Base-by-base conservation (phyloP, 2,329 filamentous ascomycete species). In the Pleurostoma richardsiae region DNA sequence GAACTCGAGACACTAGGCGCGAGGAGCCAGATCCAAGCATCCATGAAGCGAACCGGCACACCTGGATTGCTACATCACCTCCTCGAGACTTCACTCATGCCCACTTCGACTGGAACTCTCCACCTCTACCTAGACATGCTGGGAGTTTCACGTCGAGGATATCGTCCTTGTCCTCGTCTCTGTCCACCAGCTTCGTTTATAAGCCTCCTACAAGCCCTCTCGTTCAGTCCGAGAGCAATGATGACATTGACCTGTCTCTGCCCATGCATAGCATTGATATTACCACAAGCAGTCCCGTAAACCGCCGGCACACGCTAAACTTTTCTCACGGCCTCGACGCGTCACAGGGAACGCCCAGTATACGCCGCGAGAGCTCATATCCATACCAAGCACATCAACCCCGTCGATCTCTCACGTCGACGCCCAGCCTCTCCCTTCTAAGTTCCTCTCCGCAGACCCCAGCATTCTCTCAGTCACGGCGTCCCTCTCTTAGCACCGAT, bases 171-270 rank as follows among this genome's bases (percentile, higher is more conserved):
- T 85, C 84, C 3, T 90, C 85, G 6, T 87, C 89, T 1, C 74
- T 88, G 10, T 85, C 87, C 0, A 86, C 84, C 2, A 90, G 82
- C 56, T 96, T 96, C 63, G 77, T 87, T 30, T 86, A 95, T 51
- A 86, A 92, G 66, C 82, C 88, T 3, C 92, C 94, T 0, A 97
- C 94, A 3, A 97, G 91, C 58, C 94, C 94, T 10, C 73, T 99
- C 8, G 91, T 95, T 1, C 85, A 96, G 59, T 90, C 90, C 39
- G 83, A 90, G 58, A 95, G 85, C 67, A 94, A 91, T 55, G 85
- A 89, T 5, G 89, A 94, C 54, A 60, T 86, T 27, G 83, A 89
- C 48, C 72, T 86, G 42, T 73, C 80, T 3, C 71, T 78, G 52
- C 72, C 72, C 26, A 64, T 76, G 45, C 72, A 78, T 46, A 65